Evolutionary conservation across 1,284 basidiomycete species (phyloP).

Genomic region (Tilletia caries): DNA sequence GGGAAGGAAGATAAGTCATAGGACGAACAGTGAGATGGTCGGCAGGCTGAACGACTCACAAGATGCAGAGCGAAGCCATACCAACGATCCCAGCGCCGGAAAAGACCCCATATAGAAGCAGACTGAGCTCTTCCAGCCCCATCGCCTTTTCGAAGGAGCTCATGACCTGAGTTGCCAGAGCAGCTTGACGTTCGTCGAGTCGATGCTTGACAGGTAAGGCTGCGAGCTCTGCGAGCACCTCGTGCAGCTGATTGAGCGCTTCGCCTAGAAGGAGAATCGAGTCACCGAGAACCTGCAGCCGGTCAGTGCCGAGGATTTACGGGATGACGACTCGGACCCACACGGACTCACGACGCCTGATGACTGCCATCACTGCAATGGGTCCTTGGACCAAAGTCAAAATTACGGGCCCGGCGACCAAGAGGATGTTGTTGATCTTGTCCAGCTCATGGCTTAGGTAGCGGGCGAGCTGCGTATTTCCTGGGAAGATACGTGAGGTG

Average conservation of each 20-base stretch:
- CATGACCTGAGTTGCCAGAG: not conserved
- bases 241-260: not conserved
- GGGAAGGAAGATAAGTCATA: not conserved
- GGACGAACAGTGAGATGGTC: not conserved
- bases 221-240: not conserved
- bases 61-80: not conserved
- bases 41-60: no score
- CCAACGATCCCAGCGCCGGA: not conserved
- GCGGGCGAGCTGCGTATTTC: not conserved
- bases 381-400: not conserved
- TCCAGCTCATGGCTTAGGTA: not conserved
- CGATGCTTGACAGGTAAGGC: not conserved
- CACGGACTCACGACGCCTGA: not conserved
- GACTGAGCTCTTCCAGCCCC: not conserved
- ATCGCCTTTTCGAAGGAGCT: not conserved
- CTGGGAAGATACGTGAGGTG: not conserved
- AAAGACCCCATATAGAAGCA: not conserved
- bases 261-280: not conserved
- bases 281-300: no score
- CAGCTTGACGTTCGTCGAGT: not conserved
- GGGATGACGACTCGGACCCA: not conserved
- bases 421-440: not conserved
- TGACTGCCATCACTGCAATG: not conserved
- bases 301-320: not conserved
- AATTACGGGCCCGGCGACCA: not conserved